Evolutionary conservation across 1,284 basidiomycete species (phyloP).

Genomic region (Tylopilus sp.): DNA sequence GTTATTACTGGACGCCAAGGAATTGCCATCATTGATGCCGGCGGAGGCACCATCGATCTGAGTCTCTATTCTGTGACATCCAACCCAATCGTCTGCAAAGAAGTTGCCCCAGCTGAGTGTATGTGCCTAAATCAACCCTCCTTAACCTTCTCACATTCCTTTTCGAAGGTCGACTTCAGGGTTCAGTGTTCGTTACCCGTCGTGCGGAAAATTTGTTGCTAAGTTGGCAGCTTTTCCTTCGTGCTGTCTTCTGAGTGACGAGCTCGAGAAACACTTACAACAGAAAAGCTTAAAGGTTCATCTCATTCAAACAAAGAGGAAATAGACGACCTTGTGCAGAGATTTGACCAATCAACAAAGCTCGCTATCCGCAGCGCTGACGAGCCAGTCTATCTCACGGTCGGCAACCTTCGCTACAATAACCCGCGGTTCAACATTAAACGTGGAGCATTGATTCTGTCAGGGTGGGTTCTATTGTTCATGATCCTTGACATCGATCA

Average conservation of each 20-base stretch:
- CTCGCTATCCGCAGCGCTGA: constrained; percentile 2
- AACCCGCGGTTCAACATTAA: not conserved
- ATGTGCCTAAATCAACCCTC: not conserved
- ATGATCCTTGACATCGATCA: not conserved
- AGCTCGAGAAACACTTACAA: not conserved
- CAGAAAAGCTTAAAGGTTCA: constrained; percentile 8
- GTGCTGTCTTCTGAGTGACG: not conserved
- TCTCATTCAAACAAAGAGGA: constrained; percentile 21
- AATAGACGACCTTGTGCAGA: constrained; percentile 2
- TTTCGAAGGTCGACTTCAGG: not conserved
- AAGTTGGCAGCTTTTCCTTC: not conserved
- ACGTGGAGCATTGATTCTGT: not conserved
- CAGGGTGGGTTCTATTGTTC: not conserved
- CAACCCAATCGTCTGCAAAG: not conserved
- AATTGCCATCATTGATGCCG: not conserved
- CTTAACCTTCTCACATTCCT: not conserved
- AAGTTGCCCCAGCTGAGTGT: not conserved
- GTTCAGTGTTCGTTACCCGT: not conserved
- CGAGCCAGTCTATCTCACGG: constrained; percentile 7
- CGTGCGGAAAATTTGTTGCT: not conserved
- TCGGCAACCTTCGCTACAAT: not conserved
- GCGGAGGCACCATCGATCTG: not conserved
- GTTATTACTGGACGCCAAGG: not conserved
- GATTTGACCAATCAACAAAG: constrained; percentile 10
- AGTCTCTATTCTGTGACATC: not conserved